These are phyloP conservation scores for Aquilaria agallochum DNA, from an alignment of 441 rosid species.

Conservation along the genomic window DNA sequence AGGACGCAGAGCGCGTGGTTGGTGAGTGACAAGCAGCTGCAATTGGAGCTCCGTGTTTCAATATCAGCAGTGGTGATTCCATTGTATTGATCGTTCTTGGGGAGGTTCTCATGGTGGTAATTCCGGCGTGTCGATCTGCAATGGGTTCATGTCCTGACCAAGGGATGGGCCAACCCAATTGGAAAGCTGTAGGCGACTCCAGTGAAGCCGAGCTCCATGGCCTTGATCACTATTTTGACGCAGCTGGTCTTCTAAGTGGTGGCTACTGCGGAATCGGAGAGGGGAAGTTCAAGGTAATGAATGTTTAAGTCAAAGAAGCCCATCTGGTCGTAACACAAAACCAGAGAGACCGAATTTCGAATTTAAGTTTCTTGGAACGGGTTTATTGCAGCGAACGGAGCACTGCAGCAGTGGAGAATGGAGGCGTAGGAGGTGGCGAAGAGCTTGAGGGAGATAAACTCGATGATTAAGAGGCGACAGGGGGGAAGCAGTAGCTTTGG, in stretches of 20 bases:
- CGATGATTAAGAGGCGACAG: too few relatives aligned
- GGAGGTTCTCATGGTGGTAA: conserved; percentile 39
- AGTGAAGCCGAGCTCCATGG: conserved; percentile 83
- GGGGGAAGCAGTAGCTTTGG: too few relatives aligned
- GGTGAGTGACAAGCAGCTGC: conserved; percentile 84
- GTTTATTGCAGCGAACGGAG: too few relatives aligned
- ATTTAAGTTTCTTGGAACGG: too few relatives aligned
- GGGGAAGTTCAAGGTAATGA: conserved; percentile 40
- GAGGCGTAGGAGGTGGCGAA: too few relatives aligned
- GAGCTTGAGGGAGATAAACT: too few relatives aligned
- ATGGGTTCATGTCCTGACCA: too few relatives aligned
- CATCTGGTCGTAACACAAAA: conserved; percentile 23
- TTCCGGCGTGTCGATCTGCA: too few relatives aligned
- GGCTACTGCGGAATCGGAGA: conserved; percentile 20
- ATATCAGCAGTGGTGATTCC: conserved; percentile 74
- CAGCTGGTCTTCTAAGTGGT: conserved; percentile 34
- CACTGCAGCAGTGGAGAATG: too few relatives aligned
- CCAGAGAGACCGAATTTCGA: too few relatives aligned
- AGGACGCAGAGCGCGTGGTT: conserved; percentile 90
- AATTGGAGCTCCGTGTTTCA: conserved; percentile 89
- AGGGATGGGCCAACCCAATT: too few relatives aligned
- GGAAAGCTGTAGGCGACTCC: conserved; percentile 68
- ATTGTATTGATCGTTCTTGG: conserved; percentile 82
- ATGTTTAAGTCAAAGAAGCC: conserved; percentile 79
- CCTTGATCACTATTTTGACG: conserved; percentile 53